These are phyloP conservation scores for Saccharomyces kudriavzevii DNA, from an alignment of 805 yeast species.

Conservation along the genomic window DNA sequence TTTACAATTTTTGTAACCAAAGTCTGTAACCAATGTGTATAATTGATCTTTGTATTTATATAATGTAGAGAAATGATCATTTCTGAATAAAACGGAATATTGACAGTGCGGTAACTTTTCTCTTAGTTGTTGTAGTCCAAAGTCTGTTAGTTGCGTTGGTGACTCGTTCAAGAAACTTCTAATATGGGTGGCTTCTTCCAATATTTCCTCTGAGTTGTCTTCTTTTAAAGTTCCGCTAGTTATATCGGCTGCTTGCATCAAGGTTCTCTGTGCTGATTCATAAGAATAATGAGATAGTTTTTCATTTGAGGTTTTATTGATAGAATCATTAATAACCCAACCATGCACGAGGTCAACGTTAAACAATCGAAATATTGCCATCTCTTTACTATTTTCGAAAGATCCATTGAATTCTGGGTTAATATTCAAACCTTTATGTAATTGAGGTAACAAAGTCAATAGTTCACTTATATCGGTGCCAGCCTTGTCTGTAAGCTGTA, in stretches of 20 bases:
- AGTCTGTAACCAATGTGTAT: conserved; percentile 66
- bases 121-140: conserved; percentile 47
- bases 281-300: conserved; percentile 36
- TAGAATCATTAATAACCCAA: conserved; percentile 51
- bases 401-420: conserved; percentile 62
- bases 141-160: conserved; percentile 63
- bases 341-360: conserved; percentile 67
- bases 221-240: conserved; percentile 15
- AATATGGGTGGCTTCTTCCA: conserved; percentile 28
- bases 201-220: conserved; percentile 19
- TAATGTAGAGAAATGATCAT: conserved; percentile 80
- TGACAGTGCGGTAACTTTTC: conserved; percentile 39
- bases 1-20: conserved; percentile 43
- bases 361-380: conserved; percentile 49
- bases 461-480: conserved; percentile 34
- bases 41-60: conserved; percentile 42
- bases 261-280: conserved; percentile 51
- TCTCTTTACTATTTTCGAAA: conserved; percentile 44
- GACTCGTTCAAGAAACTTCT: conserved; percentile 43
- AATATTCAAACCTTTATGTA: conserved; percentile 65
- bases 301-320: conserved; percentile 23
- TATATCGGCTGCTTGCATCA: conserved; percentile 38
- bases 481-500: conserved; percentile 23
- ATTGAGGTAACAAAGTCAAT: conserved; percentile 47
- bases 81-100: conserved; percentile 72